A percentile compares a stretch with the other conserved stretches of the same genome.
Evolutionary conservation across 768 basidiomycete species (phyloP).

Genomic region (Amanita pallidorosea): DNA sequence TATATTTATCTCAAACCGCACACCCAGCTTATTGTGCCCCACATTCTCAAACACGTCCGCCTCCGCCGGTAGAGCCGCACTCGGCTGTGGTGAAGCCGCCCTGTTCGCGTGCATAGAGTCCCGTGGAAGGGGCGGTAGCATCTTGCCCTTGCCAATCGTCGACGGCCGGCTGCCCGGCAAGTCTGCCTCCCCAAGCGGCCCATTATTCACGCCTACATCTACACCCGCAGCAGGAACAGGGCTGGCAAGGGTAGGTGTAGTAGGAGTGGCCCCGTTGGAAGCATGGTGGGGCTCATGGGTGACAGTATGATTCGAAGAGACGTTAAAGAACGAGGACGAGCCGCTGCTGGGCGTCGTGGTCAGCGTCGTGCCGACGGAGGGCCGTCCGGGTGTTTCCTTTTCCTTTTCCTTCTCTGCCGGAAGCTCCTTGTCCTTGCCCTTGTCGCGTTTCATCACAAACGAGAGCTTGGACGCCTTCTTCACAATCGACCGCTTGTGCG

Average conservation of each 20-base stretch:
- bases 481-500: constrained; percentile 37
- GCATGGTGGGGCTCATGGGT: constrained; percentile 3
- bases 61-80: constrained; percentile 55
- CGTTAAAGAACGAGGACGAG: constrained; percentile 82
- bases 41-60: constrained; percentile 65
- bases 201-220: background rate
- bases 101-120: constrained; percentile 32
- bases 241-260: too few species aligned
- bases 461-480: constrained; percentile 76
- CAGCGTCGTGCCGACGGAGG: constrained; percentile 37
- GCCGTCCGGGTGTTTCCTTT: constrained; percentile 22
- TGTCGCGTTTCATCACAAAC: constrained; percentile 51
- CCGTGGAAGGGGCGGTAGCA: constrained; percentile 72
- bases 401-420: constrained; percentile 25
- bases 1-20: constrained; percentile 94
- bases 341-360: constrained; percentile 64
- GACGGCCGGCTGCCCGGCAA: constrained; percentile 25
- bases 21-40: constrained; percentile 70
- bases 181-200: constrained; percentile 13
- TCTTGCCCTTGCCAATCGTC: constrained; percentile 46
- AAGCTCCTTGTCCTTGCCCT: constrained; percentile 35
- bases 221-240: too few species aligned
- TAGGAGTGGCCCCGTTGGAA: constrained; percentile 14
- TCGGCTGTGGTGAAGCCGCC: constrained; percentile 17
- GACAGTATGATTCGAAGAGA: constrained; percentile 42